phyloP scores from a whole-genome alignment of 306 rosid species.

The Sophora flavescens region DNA sequence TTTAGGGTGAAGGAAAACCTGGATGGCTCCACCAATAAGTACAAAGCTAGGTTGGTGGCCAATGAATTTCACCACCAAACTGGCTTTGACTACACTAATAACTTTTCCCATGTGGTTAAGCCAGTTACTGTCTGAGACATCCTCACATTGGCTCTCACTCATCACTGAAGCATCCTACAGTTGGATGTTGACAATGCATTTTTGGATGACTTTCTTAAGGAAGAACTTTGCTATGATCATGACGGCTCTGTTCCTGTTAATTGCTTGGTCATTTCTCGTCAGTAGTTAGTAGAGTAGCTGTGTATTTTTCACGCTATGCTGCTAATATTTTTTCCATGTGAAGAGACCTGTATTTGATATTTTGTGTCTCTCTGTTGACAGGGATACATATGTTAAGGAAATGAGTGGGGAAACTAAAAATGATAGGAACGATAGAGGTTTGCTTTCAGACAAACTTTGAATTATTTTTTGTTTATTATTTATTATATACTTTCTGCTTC shows the following conservation, averaged over 20 bases:
- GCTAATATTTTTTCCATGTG: slow-evolving; percentile 24
- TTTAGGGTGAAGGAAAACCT: too few relatives aligned
- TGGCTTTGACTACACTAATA: background rate
- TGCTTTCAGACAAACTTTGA: slow-evolving; percentile 37
- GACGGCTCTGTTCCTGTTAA: slow-evolving; percentile 19
- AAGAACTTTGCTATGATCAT: background rate
- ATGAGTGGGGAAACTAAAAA: slow-evolving; percentile 93
- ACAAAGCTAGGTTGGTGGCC: background rate
- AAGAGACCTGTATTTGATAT: background rate
- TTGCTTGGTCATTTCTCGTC: slow-evolving; percentile 7
- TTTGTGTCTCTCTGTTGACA: slow-evolving; percentile 43
- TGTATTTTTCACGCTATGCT: slow-evolving; percentile 22
- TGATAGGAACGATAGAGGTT: slow-evolving; percentile 98
- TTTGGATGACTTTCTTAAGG: too few relatives aligned
- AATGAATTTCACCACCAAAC: background rate
- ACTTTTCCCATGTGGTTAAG: background rate
- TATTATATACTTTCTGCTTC: slow-evolving; percentile 19
- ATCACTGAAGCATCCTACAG: too few relatives aligned
- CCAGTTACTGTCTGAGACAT: background rate
- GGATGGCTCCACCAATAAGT: too few relatives aligned
- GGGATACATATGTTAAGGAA: slow-evolving; percentile 91
- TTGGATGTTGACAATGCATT: too few relatives aligned
- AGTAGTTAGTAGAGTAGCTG: slow-evolving; percentile 3
- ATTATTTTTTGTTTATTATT: slow-evolving; percentile 35
- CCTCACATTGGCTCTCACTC: background rate